Conservation (phyloP, 2,329 filamentous ascomycete species). For the Talaromyces atroroseus region DNA sequence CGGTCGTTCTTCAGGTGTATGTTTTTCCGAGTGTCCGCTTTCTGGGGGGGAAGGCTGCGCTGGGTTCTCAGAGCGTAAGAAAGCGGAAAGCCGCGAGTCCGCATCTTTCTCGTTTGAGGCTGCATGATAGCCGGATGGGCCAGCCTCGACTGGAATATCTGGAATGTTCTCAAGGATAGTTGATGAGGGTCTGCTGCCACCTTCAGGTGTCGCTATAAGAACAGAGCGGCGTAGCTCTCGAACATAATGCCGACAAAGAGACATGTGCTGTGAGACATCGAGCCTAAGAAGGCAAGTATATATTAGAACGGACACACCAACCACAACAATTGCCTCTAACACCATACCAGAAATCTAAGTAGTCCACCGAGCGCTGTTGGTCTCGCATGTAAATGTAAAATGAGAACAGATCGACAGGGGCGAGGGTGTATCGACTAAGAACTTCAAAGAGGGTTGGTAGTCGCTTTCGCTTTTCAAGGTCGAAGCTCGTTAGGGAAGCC, state of each 20-base stretch:
- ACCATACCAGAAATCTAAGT: constrained; percentile 91
- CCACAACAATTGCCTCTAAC: background rate
- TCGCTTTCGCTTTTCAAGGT: constrained; percentile 58
- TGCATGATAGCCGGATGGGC: constrained; percentile 52
- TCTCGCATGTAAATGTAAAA: constrained; percentile 99
- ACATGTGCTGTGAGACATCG: constrained; percentile 98
- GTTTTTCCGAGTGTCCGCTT: constrained; percentile 44
- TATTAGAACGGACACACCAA: constrained; percentile 14
- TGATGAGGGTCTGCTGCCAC: constrained; percentile 74
- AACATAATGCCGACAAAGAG: constrained; percentile 90
- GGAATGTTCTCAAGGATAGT: constrained; percentile 67
- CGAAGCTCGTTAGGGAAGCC: constrained; percentile 10
- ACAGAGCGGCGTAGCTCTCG: constrained; percentile 90
- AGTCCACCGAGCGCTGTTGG: constrained; percentile 95
- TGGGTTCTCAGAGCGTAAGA: constrained; percentile 60
- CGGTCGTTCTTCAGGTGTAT: constrained; percentile 41
- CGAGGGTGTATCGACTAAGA: constrained; percentile 83
- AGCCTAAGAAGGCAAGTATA: constrained; percentile 57
- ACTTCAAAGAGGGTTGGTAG: constrained; percentile 95
- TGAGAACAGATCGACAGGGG: constrained; percentile 93
- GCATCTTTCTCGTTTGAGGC: constrained; percentile 69
- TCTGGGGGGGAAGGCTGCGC: constrained; percentile 50
- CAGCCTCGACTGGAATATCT: constrained; percentile 48
- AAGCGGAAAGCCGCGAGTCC: constrained; percentile 87
- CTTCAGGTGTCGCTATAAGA: constrained; percentile 84